Base-by-base conservation (phyloP, 2,329 filamentous ascomycete genomes). In the Penicillium sp. region DNA sequence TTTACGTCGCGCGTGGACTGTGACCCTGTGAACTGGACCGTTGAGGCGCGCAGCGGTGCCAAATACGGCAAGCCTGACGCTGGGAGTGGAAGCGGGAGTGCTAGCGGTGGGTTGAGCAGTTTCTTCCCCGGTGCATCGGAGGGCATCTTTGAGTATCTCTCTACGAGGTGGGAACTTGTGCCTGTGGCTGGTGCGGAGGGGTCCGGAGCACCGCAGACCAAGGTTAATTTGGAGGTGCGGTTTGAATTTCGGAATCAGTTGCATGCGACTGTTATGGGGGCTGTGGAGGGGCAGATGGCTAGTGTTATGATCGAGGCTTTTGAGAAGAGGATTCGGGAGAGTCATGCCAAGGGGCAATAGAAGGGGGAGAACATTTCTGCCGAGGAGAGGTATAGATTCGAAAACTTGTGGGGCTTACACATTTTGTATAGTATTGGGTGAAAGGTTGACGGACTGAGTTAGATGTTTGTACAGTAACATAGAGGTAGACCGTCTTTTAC, bases 281-380 rank as follows among this genome's bases (percentile, higher is more conserved):
- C 91, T 37, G 88, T 95, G 26, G 92, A 92, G 66, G 89, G 92
- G 35, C 92, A 91, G 78, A 87, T 97, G 65, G 94, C 92, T 1
- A 88, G 87, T 4, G 83, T 90, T 65, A 97, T 99, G 93, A 90
- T 98, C 66, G 88, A 91, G 75, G 94, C 95, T 0, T 99, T 99
- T 80, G 93, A 97, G 80, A 85, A 86, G 77, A 84, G 91, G 71
- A 93, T 95, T 6, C 81, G 81, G 72, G 80, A 85, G 70, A 74
- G 92, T 52, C 75, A 85, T 68, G 79, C 49, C 3, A 59, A 53
- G 37, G 55, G 62, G 1, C 57, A 57, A 48, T 67, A 59, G 61
- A 56, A 30, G 1, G 3, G 30, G 4, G 30, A 33, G 30, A 13
- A 33, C 11, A 11, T 1, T 1, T 22, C 19, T 1, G 19, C 19